phyloP scores from a whole-genome alignment of 768 basidiomycete species.

The Mycena crocata region DNA sequence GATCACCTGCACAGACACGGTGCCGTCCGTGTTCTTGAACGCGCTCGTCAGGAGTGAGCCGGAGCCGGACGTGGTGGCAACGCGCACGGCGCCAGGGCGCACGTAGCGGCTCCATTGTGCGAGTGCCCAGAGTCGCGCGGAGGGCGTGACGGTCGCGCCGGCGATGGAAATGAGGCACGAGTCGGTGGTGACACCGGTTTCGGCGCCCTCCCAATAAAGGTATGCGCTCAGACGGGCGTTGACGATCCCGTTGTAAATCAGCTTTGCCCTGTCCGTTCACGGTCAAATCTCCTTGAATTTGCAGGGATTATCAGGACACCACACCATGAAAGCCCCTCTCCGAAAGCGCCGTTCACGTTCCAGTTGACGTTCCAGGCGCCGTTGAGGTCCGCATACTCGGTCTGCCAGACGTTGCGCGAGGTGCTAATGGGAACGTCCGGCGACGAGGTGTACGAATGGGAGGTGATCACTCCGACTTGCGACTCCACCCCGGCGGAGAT shows the following conservation, averaged over 20 bases:
- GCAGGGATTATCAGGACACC: too few species aligned
- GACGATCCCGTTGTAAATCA: slow-evolving; percentile 30
- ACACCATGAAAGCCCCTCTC: slow-evolving; percentile 27
- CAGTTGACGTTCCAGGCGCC: slow-evolving; percentile 26
- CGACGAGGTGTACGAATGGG: slow-evolving; percentile 17
- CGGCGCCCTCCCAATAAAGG: slow-evolving; percentile 28
- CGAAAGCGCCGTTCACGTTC: slow-evolving; percentile 14
- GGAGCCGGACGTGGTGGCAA: slow-evolving; percentile 22
- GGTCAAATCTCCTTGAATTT: too few species aligned
- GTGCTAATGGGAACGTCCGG: slow-evolving; percentile 22
- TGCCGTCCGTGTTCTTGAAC: slow-evolving; percentile 26
- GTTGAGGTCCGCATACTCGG: slow-evolving; percentile 27
- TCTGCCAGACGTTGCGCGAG: slow-evolving; percentile 20
- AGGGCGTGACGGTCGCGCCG: slow-evolving; percentile 21
- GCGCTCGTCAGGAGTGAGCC: slow-evolving; percentile 19
- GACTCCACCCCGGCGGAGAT: slow-evolving; percentile 25
- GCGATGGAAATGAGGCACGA: slow-evolving; percentile 6
- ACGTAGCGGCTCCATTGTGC: slow-evolving; percentile 29
- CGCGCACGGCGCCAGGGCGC: slow-evolving; percentile 20
- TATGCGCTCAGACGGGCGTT: slow-evolving; percentile 25
- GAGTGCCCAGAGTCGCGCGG: slow-evolving; percentile 26
- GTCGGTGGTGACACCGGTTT: slow-evolving; percentile 21
- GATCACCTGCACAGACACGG: slow-evolving; percentile 24
- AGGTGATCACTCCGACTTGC: slow-evolving; percentile 22
- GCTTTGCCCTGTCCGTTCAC: slow-evolving; percentile 27